Evolutionary conservation across 108 stramenopile species (phyloP), one percentile per base, ranked within the genome.

Genomic region (Parietichytrium sp.): DNA sequence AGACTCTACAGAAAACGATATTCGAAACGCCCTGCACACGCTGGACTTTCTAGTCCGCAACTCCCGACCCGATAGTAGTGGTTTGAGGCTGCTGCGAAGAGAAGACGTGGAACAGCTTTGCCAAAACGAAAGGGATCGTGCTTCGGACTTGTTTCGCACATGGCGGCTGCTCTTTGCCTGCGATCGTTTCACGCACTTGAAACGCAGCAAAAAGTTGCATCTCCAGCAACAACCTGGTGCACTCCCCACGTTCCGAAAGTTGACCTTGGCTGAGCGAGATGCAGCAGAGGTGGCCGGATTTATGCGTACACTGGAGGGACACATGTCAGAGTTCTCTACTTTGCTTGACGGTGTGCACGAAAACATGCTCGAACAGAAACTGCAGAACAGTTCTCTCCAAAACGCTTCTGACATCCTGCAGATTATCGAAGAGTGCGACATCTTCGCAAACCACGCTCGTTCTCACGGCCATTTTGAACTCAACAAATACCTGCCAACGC

Each of bases 1-100:
- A 3, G 85, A 90, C 3, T 84, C 81, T 7, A 84, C 88, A 8
- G 92, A 89, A 26, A 92, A 93, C 29, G 97, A 98, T 83, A 92
- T 97, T 33, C 93, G 97, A 49, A 89, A 93, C 42, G 95, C 93
- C 51, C 82, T 98, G 31, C 91, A 93, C 82, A 95, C 96, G 2
- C 92, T 98, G 16, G 96, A 98, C 85, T 96, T 95, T 84, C 47
- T 88, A 26, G 49, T 84, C 18, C 7, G 42, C 0, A 29, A 42
- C 13, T 23, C 50, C 47, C 72, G 78, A 81, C 78, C 79, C 54
- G 45, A n/a, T 48, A 1, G 84, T 82, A 20, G 79, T 49, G 13
- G 16, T 72, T 1, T 15, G 20, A 36, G 27, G 15, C 82, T 48
- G 4, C 51, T 82, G 3, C 7, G 42, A 18, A 0, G 3, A 25